Base-by-base conservation (phyloP, 208 protist species). In the Trypanosoma caninum region DNA sequence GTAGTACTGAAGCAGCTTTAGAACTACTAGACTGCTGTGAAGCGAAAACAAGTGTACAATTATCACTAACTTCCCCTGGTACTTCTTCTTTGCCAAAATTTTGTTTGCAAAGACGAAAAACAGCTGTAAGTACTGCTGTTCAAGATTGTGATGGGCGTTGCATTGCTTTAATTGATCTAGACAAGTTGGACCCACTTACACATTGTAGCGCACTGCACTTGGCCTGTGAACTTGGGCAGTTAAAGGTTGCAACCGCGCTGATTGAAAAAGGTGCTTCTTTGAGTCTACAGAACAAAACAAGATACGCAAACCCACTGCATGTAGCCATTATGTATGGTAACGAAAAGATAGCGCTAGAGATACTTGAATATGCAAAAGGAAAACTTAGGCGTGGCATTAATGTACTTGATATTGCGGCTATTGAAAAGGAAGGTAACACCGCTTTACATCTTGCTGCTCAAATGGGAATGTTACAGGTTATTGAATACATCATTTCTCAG, bases 401-500 rank as follows among this genome's bases (percentile, higher is more conserved):
- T 30, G 80, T 82, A 11, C 63, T 93, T 11, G 78, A 93, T 63
- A 72, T 93, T 44, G 53, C 72, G 8, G 74, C 76, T 9, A 80
- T 86, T 57, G 78, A 90, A 30, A 80, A 78, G 25, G 69, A 78
- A 54, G 82, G 78, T 44, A 60, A 93, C 71, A 88, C 86, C 0
- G 69, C 78, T 13, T 69, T 93, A 18, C 86, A 93, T 50, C 54
- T 87, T 9, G 82, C 82, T 23, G 76, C 78, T 13, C 37, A 59
- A 31, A 57, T 62, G 20, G 86, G 80, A 22, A 72, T 87, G 58
- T 56, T 74, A 25, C 50, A 73, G 6, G 78, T 81, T 22, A 74
- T 90, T 48, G 86, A 93, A 59, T 90, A 93, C 76, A 86, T 93
- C 41, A 72, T 90, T 33, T 56, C 69, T 47, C 82, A 90, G 59